Conservation (phyloP, 768 basidiomycete species). For the Boletus sensibilis region DNA sequence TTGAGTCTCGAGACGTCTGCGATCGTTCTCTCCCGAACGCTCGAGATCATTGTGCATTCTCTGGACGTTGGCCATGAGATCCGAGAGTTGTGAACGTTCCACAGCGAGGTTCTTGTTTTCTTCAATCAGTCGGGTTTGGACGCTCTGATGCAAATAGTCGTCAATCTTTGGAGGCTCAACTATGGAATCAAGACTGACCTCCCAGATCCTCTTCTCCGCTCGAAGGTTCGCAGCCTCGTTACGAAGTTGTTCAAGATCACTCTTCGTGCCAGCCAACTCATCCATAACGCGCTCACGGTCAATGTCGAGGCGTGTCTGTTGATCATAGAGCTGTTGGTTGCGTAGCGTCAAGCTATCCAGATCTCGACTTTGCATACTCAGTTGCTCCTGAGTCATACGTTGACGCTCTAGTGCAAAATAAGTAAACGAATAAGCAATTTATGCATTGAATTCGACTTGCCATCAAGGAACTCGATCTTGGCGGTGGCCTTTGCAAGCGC, state of each 20-base stretch:
- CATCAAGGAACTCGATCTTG: constrained; percentile 73
- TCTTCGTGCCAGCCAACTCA: constrained; percentile 57
- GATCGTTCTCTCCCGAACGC: constrained; percentile 78
- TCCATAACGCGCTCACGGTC: constrained; percentile 68
- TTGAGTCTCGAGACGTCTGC: constrained; percentile 76
- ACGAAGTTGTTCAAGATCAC: constrained; percentile 70
- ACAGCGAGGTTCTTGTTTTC: constrained; percentile 79
- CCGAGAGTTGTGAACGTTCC: constrained; percentile 82
- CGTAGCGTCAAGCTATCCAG: constrained; percentile 65
- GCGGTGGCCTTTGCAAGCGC: constrained; percentile 82
- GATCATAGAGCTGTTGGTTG: constrained; percentile 70
- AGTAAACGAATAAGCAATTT: neutral
- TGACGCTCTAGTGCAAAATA: constrained; percentile 54
- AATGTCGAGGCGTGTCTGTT: constrained; percentile 72
- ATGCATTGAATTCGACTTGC: constrained; percentile 39
- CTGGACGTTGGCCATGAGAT: constrained; percentile 87
- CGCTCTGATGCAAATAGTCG: constrained; percentile 46
- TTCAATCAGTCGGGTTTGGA: constrained; percentile 77
- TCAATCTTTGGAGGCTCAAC: neutral
- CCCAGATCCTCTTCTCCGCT: constrained; percentile 93
- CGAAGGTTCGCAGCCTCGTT: constrained; percentile 86
- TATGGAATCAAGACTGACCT: constrained; percentile 49
- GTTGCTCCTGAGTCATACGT: constrained; percentile 68
- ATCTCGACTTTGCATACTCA: constrained; percentile 59
- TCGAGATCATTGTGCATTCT: constrained; percentile 89